These are phyloP conservation scores for Neopestalotiopsis clavispora DNA, from an alignment of 2,329 filamentous ascomycete genomes.

Conservation along the genomic window DNA sequence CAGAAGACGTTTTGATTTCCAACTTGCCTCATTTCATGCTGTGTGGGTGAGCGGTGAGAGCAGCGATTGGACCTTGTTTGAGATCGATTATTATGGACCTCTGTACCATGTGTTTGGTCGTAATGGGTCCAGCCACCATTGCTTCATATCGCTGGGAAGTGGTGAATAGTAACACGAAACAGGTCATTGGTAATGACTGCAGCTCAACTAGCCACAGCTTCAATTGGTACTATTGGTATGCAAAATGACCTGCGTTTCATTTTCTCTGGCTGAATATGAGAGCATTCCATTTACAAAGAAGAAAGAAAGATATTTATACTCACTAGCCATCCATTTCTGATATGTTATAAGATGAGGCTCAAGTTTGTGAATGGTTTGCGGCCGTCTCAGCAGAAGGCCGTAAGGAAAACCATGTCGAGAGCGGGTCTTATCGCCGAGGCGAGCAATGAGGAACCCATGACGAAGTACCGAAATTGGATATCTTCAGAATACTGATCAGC, in stretches of 20 bases:
- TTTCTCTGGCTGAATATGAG: background rate
- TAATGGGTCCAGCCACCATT: background rate
- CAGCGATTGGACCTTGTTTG: background rate
- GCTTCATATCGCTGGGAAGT: background rate
- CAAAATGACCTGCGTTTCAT: background rate
- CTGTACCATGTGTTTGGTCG: background rate
- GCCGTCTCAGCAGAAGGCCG: background rate
- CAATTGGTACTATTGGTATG: background rate
- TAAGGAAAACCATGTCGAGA: background rate
- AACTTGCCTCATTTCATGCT: background rate
- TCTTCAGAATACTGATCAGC: background rate
- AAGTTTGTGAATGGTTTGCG: background rate
- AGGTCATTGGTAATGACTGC: background rate
- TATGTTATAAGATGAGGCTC: background rate
- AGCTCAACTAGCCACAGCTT: background rate
- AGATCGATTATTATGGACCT: constrained; percentile 3
- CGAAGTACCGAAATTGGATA: background rate
- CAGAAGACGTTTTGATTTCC: background rate
- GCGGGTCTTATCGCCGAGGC: background rate
- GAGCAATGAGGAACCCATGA: background rate
- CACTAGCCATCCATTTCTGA: background rate
- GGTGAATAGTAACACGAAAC: background rate
- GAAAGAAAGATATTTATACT: background rate
- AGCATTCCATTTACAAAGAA: background rate
- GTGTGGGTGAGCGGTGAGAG: background rate